Percentiles rank a stretch among this genome's conserved stretches.
These are phyloP conservation scores for Porcisia hertigi DNA, from an alignment of 208 protist genomes.

Conservation along the genomic window DNA sequence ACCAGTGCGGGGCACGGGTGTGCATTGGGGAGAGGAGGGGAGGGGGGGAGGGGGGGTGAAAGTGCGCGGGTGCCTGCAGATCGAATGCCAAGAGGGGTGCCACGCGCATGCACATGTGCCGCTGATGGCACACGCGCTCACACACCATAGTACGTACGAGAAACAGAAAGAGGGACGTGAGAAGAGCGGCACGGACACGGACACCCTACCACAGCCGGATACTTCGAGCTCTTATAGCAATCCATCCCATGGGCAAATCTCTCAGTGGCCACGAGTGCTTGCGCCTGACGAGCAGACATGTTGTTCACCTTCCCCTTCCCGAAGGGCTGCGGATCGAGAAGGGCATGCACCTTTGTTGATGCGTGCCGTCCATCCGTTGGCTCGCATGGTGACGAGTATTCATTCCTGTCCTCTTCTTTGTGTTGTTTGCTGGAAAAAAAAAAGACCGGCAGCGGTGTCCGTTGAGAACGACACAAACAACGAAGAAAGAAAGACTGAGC, in stretches of 20 bases:
- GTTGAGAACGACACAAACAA: too few relatives aligned
- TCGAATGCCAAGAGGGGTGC: not conserved
- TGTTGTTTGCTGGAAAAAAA: too few relatives aligned
- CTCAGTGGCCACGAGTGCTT: not conserved
- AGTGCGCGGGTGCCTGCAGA: not conserved
- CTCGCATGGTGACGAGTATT: too few relatives aligned
- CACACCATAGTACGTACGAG: not conserved
- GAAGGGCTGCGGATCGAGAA: not conserved
- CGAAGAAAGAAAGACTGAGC: not conserved
- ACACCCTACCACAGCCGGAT: not conserved
- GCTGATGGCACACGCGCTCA: not conserved
- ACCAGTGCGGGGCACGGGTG: not conserved
- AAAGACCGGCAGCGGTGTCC: too few relatives aligned
- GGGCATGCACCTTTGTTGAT: not conserved
- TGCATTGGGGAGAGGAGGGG: not conserved
- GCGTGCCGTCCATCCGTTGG: not conserved
- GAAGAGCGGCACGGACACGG: not conserved
- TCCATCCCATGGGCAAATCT: not conserved
- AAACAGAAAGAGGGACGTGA: slow-evolving; percentile 1
- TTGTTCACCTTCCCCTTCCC: not conserved
- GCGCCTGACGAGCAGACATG: too few relatives aligned
- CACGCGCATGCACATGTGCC: not conserved
- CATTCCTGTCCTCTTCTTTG: too few relatives aligned
- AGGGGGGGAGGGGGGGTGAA: too few relatives aligned
- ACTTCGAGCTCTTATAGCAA: not conserved